Evolutionary conservation across 192 early-diverging fungal species (phyloP).

Genomic region (Rhizophagus clarus): DNA sequence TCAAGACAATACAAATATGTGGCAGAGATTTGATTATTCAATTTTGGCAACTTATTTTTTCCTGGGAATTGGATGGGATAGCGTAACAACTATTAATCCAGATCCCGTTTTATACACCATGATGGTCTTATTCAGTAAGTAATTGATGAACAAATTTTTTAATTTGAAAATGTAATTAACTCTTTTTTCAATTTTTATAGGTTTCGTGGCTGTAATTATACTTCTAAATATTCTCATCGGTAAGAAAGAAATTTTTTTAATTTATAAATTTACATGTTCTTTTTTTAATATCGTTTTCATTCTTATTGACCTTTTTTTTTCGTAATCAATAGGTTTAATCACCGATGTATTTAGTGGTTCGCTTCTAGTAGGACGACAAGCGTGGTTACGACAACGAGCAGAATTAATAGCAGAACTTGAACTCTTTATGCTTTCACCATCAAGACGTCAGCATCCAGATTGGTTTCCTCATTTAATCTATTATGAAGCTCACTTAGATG

Average conservation of each 20-base stretch:
- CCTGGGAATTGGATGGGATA: constrained; percentile 14
- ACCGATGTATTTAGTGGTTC: constrained; percentile 7
- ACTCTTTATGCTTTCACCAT: neutral
- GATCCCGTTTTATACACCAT: neutral
- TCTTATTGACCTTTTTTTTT: neutral
- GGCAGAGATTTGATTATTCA: neutral
- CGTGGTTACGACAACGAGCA: constrained; percentile 12
- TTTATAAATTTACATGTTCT: neutral
- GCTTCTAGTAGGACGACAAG: neutral
- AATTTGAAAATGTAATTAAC: neutral
- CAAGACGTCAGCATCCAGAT: neutral
- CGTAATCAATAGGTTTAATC: neutral
- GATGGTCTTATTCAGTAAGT: constrained; percentile 13
- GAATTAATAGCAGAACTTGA: constrained; percentile 14
- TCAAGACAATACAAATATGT: neutral
- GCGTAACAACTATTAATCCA: neutral
- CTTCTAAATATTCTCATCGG: constrained; percentile 3
- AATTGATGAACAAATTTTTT: neutral
- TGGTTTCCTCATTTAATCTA: constrained; percentile 19
- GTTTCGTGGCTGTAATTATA: neutral
- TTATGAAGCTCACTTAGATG: constrained; percentile 12
- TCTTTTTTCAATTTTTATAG: neutral
- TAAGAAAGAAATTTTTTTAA: neutral
- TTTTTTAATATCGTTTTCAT: neutral
- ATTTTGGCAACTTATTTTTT: constrained; percentile 1